Base-by-base conservation (phyloP, 768 basidiomycete species). In the Pulveroboletus sp. region DNA sequence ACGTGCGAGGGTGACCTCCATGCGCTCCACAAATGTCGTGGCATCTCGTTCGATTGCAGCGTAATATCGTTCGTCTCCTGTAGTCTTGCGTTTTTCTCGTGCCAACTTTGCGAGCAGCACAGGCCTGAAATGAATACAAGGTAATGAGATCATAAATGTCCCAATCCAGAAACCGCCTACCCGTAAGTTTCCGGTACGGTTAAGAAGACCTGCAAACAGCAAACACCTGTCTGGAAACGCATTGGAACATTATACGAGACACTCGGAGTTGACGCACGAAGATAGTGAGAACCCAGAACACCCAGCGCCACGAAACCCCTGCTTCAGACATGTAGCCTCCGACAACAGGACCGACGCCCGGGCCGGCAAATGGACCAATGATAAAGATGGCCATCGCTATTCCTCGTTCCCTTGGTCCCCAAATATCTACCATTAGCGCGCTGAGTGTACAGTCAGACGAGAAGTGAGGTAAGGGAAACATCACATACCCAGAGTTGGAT, bases 121-220 rank as follows among this genome's bases (percentile, higher is more conserved):
- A 3, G 86, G 85, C 9, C 80, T 81, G 39, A 21, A 42, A 50
- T 9, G 30, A 26, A 18, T 31, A 31, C 11, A 8, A 31, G 9
- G 3, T 27, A 24, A 17, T 6, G 5, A 39, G 26, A 18, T 21
- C 21, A 21, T 17, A 21, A 18, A 26, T 27, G 31, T 38, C 14
- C 5, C 14, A 30, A 44, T 18, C 7, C 18, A 38, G 40, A n/a
- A 10, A 78, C 37, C 5, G 56, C 75, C 50, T 59, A 79, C 78
- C 67, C 68, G 59, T 81, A 89, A 6, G 88, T 88, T 66, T 90
- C 86, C 9, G 83, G 82, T 0, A 84, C 67, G 18, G 81, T 77
- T 41, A 86, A 69, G 8, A 81, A 40, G 21, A 80, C 71, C 41
- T 77, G 40, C 7, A 79, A 26, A 57, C 71, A 73, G 55, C 80